phyloP scores from a whole-genome alignment of 2,329 filamentous ascomycete species.

The Colletotrichum melonis region DNA sequence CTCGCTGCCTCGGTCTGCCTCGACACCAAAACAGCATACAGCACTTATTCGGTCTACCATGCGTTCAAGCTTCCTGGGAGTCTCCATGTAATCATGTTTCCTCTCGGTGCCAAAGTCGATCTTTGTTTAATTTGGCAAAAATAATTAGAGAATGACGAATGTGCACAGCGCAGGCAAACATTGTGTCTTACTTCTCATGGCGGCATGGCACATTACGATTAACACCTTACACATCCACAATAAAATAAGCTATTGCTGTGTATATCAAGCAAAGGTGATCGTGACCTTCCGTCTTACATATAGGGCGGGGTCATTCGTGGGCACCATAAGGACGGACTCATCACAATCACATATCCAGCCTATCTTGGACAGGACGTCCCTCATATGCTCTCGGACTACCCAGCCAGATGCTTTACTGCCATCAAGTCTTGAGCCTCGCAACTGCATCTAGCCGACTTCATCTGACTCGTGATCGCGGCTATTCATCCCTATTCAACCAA shows the following conservation, averaged over 20 bases:
- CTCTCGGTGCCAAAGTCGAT: background rate
- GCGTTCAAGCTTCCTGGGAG: background rate
- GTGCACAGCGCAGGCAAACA: too few species aligned
- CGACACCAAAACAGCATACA: background rate
- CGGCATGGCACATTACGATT: background rate
- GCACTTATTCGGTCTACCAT: background rate
- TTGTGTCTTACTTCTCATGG: background rate
- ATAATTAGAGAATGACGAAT: background rate
- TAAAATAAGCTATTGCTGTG: background rate
- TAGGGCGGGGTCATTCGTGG: background rate
- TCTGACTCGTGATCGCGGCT: background rate
- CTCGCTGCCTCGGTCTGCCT: background rate
- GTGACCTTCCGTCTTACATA: too few species aligned
- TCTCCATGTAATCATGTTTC: background rate
- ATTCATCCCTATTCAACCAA: background rate
- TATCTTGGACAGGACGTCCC: too few species aligned
- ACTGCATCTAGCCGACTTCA: background rate
- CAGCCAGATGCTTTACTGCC: background rate
- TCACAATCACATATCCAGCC: background rate
- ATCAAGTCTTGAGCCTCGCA: background rate
- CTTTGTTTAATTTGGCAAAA: background rate
- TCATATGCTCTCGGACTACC: background rate
- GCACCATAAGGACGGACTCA: background rate
- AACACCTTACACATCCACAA: background rate
- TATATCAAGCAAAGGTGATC: too few species aligned